Percentiles rank a stretch among this genome's conserved stretches.
Conservation (phyloP, 129 eudicot species). For the Dittrichia graveolens region DNA sequence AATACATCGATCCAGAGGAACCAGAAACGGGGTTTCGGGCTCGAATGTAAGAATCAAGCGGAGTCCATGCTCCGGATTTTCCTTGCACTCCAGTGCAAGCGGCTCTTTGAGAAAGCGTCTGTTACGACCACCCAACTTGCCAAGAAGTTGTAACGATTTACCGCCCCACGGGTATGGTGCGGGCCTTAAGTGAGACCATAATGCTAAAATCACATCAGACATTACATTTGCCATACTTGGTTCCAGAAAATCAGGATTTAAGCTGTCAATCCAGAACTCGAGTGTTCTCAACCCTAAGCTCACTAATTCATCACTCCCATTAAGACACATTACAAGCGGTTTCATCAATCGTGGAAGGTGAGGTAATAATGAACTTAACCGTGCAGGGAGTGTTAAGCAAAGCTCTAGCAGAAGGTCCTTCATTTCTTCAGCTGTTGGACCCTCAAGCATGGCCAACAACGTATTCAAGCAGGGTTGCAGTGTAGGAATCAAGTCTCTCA, state of each 20-base stretch:
- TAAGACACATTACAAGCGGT: conserved; percentile 93
- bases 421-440: conserved; percentile 96
- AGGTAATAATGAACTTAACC: conserved; percentile 88
- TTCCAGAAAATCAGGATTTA: conserved; percentile 97
- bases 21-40: conserved; percentile 98
- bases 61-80: conserved; percentile 97
- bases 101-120: conserved; percentile 97
- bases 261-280: conserved; percentile 98
- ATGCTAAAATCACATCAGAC: conserved; percentile 93
- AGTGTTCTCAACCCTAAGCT: conserved; percentile 91
- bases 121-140: conserved; percentile 97
- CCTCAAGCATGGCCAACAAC: conserved; percentile 96
- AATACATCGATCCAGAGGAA: conserved; percentile 95
- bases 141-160: conserved; percentile 89
- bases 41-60: conserved; percentile 94
- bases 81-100: conserved; percentile 96
- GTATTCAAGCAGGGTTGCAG: conserved; percentile 86
- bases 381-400: conserved; percentile 90
- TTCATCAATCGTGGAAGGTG: conserved; percentile 96
- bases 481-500: conserved; percentile 71
- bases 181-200: conserved; percentile 97
- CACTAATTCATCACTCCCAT: conserved; percentile 84
- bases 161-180: conserved; percentile 97
- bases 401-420: conserved; percentile 84
- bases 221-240: conserved; percentile 99